Conservation (phyloP, 2,329 filamentous ascomycete genomes). For the Aureobasidium vineae region DNA sequence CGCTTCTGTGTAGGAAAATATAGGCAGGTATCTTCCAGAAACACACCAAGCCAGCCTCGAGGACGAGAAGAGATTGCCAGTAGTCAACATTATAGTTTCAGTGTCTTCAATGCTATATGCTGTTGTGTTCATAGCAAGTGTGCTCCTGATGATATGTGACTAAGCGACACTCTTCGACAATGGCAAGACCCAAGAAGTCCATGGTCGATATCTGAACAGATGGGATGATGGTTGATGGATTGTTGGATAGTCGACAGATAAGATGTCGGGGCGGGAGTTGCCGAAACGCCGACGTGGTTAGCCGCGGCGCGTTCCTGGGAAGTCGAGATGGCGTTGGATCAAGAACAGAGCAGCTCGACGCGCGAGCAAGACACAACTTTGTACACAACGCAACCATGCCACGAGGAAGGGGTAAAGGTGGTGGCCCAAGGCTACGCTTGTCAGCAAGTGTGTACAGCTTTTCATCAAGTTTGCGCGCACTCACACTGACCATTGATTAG, state of each 20-base stretch:
- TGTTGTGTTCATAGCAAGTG: background rate
- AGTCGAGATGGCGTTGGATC: background rate
- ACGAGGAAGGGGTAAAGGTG: constrained; percentile 21
- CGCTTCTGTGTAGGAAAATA: background rate
- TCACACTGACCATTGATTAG: constrained; percentile 24
- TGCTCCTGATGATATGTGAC: background rate
- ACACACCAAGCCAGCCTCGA: background rate
- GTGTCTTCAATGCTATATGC: background rate
- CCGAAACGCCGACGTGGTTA: background rate
- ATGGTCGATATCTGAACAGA: background rate
- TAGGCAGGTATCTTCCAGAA: background rate
- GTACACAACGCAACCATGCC: constrained; percentile 12
- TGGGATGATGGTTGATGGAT: background rate
- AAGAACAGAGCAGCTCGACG: background rate
- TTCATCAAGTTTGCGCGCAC: background rate
- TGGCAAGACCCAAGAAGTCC: background rate
- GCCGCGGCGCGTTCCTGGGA: background rate
- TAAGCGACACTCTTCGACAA: background rate
- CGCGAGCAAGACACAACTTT: constrained; percentile 1
- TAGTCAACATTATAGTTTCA: background rate
- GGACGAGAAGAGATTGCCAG: background rate
- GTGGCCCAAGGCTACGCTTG: constrained; percentile 20
- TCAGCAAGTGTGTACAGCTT: constrained; percentile 20
- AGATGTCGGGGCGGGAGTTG: constrained; percentile 9
- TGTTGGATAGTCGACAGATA: background rate